Percentiles rank a stretch among this genome's conserved stretches.
phyloP scores from a whole-genome alignment of 495 filamentous ascomycete genomes.

The Hypoxylon fuscum region DNA sequence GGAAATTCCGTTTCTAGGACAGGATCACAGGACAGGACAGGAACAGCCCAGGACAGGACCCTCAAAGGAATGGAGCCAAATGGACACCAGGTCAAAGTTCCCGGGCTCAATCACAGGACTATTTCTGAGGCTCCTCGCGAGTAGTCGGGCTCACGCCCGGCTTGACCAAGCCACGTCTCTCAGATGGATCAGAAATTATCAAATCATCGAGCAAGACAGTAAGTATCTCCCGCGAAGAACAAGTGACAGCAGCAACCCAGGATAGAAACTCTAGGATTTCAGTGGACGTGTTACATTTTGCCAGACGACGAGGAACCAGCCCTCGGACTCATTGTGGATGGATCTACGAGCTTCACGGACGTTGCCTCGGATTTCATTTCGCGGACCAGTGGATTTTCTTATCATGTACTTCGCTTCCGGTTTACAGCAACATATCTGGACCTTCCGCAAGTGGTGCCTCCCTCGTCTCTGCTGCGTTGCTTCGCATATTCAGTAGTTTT shows the following conservation, averaged over 20 bases:
- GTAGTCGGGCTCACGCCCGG: constrained; percentile 3
- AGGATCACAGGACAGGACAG: no score
- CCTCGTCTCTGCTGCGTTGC: constrained; percentile 40
- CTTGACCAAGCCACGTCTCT: constrained; percentile 38
- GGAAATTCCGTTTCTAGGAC: constrained; percentile 32
- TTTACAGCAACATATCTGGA: constrained; percentile 20
- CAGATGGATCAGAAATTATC: constrained; percentile 38
- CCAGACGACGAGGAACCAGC: constrained; percentile 15
- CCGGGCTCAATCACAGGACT: constrained; percentile 16
- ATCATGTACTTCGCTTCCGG: constrained; percentile 14
- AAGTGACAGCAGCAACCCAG: constrained; percentile 38
- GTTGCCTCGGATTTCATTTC: constrained; percentile 21
- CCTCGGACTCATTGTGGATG: constrained; percentile 25
- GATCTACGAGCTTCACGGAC: constrained; percentile 31
- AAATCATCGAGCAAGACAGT: constrained; percentile 21
- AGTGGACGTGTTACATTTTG: constrained; percentile 32
- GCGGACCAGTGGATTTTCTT: constrained; percentile 35
- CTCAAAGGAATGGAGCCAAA: constrained; percentile 37
- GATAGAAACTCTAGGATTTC: constrained; percentile 23
- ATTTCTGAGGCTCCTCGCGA: constrained; percentile 31
- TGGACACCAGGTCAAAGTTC: constrained; percentile 23
- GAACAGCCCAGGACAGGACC: constrained; percentile 29
- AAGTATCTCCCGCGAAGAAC: constrained; percentile 38
- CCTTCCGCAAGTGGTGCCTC: constrained; percentile 24
- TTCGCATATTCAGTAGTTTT: constrained; percentile 37